These are phyloP conservation scores for Curvularia sp. DNA, from an alignment of 2,329 filamentous ascomycete genomes.

Conservation along the genomic window DNA sequence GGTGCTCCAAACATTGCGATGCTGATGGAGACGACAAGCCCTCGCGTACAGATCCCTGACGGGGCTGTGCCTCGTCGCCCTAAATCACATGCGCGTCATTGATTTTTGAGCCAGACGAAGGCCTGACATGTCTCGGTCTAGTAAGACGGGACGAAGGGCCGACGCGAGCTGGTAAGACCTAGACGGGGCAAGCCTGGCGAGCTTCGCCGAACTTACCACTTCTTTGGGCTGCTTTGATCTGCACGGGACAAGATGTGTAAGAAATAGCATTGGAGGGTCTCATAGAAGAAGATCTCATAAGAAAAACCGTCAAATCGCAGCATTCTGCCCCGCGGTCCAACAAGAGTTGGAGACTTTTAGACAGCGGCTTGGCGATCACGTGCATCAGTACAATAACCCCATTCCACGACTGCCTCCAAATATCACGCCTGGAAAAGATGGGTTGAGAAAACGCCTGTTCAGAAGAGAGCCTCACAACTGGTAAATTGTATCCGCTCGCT, in stretches of 20 bases:
- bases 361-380: background rate
- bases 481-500: background rate
- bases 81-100: conserved; percentile 15
- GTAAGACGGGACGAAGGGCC: conserved; percentile 9
- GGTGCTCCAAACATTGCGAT: conserved; percentile 12
- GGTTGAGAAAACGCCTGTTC: background rate
- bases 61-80: conserved; percentile 8
- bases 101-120: conserved; percentile 5
- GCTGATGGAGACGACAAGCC: conserved; percentile 11
- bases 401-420: background rate
- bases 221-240: background rate
- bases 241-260: background rate
- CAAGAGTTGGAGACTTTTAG: background rate
- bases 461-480: background rate
- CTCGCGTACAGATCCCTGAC: conserved; percentile 13
- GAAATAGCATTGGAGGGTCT: background rate
- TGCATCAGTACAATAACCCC: background rate
- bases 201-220: background rate
- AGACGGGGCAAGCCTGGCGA: background rate
- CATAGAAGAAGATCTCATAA: background rate
- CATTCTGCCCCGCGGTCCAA: background rate
- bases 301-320: background rate
- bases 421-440: background rate
- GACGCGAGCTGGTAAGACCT: conserved; percentile 2
- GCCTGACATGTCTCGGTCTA: background rate